Evolutionary conservation across 768 basidiomycete species (phyloP).

Genomic region (Tylopilus sp.): DNA sequence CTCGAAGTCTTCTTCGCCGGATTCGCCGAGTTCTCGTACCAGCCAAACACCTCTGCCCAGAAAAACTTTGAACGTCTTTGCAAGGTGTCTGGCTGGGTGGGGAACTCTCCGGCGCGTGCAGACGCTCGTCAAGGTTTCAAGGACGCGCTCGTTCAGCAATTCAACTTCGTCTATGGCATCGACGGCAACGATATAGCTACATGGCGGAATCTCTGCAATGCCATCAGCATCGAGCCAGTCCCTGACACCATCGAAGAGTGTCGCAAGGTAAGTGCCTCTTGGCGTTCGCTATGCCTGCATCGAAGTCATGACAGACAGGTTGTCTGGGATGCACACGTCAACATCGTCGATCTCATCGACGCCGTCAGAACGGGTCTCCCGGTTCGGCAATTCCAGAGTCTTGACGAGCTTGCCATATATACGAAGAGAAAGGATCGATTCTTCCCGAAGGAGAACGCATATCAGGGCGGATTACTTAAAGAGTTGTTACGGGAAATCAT

Average conservation of each 20-base stretch:
- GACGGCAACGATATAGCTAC: slow-evolving; percentile 11
- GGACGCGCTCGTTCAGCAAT: slow-evolving; percentile 24
- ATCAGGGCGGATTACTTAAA: slow-evolving; percentile 29
- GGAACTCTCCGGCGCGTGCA: background rate
- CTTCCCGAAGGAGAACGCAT: slow-evolving; percentile 29
- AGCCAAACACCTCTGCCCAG: slow-evolving; percentile 3
- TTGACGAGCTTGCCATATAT: slow-evolving; percentile 21
- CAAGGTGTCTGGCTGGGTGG: slow-evolving; percentile 3
- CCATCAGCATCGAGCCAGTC: slow-evolving; percentile 13
- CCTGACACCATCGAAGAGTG: slow-evolving; percentile 15
- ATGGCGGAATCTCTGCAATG: slow-evolving; percentile 22
- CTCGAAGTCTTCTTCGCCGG: slow-evolving; percentile 14
- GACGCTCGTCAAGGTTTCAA: slow-evolving; percentile 8
- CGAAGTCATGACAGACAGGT: slow-evolving; percentile 5
- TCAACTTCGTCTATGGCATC: slow-evolving; percentile 23
- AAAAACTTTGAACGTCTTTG: slow-evolving; percentile 17
- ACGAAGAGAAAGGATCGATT: slow-evolving; percentile 16
- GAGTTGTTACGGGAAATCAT: slow-evolving; percentile 27
- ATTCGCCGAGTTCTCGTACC: slow-evolving; percentile 15
- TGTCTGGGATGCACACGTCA: slow-evolving; percentile 26
- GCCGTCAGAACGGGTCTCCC: slow-evolving; percentile 3
- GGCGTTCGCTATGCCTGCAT: background rate
- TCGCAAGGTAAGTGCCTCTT: slow-evolving; percentile 8
- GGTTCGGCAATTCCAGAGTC: slow-evolving; percentile 21
- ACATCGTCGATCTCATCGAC: slow-evolving; percentile 32